Evolutionary conservation across 208 protist species (phyloP), one percentile per base, ranked within the genome.

Genomic region (Crithidia brevicula): DNA sequence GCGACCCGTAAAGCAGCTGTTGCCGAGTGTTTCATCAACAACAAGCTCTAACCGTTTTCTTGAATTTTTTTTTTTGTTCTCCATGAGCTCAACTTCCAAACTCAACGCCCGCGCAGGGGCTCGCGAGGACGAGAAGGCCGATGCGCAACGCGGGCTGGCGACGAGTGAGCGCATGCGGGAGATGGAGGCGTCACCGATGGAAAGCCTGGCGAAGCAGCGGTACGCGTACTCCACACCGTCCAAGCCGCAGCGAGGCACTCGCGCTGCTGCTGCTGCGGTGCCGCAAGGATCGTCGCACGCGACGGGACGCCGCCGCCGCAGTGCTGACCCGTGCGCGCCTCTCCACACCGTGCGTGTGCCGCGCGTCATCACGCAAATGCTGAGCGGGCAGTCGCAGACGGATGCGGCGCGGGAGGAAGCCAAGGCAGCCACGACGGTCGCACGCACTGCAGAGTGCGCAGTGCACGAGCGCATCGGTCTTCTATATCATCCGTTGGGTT

Each of bases 131-230:
- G 62, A 43, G 15, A 22, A 3, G 52, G 10, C 62, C 15, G 56
- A 69, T 59, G 77, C 71, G 4, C 75, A 82, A 18, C 85, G 86
- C n/a, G 83, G 83, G 43, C 53, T 80, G 11, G 80, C 83, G 7
- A 81, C 77, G 58, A 76, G 67, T 36, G 51, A 76, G 62, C 83
- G 92, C 27, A 77, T 96, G 51, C 82, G 89, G 51, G 82, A 93
- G 72, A 86, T 93, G 61, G 90, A 97, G 76, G 65, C 67, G 11
- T 74, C 87, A 23, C 43, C 65, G 46, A 77, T 92, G 49, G 68
- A 88, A 51, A 42, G 66, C 11, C 63, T 93, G 4, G 82, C 82
- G 3, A 54, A 76, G 77, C 74, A 88, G 61, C 75, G 69, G 13
- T 86, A 85, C 65, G 72, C 52, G 16, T 33, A 31, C 40, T 43